phyloP scores from a whole-genome alignment of 441 rosid species.

The Gossypium aridum region DNA sequence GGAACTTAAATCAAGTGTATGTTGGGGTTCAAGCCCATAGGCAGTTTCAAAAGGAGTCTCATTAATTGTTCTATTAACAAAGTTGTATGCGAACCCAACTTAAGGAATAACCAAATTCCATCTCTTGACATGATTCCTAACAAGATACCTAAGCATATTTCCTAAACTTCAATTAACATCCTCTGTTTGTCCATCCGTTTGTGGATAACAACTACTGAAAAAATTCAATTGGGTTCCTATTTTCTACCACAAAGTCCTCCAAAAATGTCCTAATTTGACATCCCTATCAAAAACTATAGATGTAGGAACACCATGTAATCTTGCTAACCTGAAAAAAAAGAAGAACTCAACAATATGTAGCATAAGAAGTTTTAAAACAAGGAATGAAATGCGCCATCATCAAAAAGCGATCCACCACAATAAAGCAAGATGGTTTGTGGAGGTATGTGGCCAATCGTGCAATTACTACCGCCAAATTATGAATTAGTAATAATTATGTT shows the following conservation, averaged over 20 bases:
- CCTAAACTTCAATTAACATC: not conserved
- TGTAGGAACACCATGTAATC: not conserved
- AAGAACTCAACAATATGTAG: not conserved
- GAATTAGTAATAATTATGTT: not conserved
- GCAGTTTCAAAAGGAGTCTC: not conserved
- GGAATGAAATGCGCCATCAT: not conserved
- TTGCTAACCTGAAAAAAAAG: not conserved
- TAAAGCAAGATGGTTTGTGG: not conserved
- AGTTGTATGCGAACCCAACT: not conserved
- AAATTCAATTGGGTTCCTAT: not conserved
- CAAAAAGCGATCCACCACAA: not conserved
- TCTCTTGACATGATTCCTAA: not conserved
- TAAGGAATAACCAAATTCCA: not conserved
- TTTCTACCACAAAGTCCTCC: not conserved
- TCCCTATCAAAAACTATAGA: not conserved
- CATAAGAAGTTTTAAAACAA: not conserved
- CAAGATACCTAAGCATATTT: not conserved
- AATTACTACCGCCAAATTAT: not conserved
- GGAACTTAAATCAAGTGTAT: not conserved
- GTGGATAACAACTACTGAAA: not conserved
- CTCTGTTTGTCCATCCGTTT: not conserved
- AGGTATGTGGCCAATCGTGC: too few relatives aligned
- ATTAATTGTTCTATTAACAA: not conserved
- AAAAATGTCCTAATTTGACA: not conserved
- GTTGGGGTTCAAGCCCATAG: not conserved